Evolutionary conservation across 1,139 yeast genomes (phyloP).

Genomic region (Pichia kudriavzevii): DNA sequence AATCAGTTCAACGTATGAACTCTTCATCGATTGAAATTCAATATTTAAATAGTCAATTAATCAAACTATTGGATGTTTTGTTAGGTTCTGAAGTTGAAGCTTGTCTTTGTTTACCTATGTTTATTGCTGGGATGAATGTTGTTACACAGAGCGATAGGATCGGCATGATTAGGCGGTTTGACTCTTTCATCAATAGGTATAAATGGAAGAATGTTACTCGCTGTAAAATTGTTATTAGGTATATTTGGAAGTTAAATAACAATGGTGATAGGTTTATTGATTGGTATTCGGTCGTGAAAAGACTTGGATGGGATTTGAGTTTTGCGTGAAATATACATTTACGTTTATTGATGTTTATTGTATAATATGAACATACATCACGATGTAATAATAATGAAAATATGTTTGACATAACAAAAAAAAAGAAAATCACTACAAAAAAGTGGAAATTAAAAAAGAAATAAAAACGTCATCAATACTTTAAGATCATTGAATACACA

Average conservation of each 20-base stretch:
- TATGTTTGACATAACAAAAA: too few species aligned
- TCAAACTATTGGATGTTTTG: slow-evolving; percentile 52
- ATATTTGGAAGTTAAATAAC: slow-evolving; percentile 46
- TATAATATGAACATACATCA: too few species aligned
- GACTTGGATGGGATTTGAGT: slow-evolving; percentile 70
- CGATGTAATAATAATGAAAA: too few species aligned
- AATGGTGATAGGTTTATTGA: slow-evolving; percentile 45
- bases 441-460: too few species aligned
- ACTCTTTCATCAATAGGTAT: slow-evolving; percentile 50
- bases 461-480: too few species aligned
- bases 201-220: slow-evolving; percentile 62
- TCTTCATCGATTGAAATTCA: slow-evolving; percentile 63
- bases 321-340: slow-evolving; percentile 51
- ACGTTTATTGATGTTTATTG: too few species aligned
- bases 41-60: slow-evolving; percentile 46
- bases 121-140: slow-evolving; percentile 69
- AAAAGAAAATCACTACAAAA: too few species aligned
- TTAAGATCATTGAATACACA: too few species aligned
- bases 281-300: slow-evolving; percentile 62
- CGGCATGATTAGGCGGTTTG: slow-evolving; percentile 46
- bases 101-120: slow-evolving; percentile 65
- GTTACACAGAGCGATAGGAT: slow-evolving; percentile 42
- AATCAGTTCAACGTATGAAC: slow-evolving; percentile 51
- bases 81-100: slow-evolving; percentile 65
- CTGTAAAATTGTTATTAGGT: slow-evolving; percentile 51